These are phyloP conservation scores for Ophiosphaerella korrae DNA, from an alignment of 2,329 filamentous ascomycete species.

Conservation along the genomic window DNA sequence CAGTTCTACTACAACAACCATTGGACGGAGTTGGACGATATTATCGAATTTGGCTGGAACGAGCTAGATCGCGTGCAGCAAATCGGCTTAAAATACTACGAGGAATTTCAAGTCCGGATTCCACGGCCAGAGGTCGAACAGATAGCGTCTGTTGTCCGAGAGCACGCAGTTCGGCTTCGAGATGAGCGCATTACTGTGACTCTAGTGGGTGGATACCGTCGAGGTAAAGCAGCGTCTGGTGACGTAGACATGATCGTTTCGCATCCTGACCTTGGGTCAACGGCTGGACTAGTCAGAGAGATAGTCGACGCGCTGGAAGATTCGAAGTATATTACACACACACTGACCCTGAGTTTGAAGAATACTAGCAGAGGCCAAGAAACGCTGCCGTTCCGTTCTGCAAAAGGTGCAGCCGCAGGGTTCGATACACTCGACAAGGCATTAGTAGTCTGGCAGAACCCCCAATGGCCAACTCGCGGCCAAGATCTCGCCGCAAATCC, in stretches of 20 bases:
- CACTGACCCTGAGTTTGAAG: slow-evolving; percentile 70
- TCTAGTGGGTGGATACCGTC: slow-evolving; percentile 80
- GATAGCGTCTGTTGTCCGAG: slow-evolving; percentile 68
- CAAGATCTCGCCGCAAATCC: slow-evolving; percentile 43
- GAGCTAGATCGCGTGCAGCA: slow-evolving; percentile 80
- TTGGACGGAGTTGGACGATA: slow-evolving; percentile 84
- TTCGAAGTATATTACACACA: slow-evolving; percentile 77
- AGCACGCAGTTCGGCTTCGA: slow-evolving; percentile 69
- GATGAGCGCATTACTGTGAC: slow-evolving; percentile 60
- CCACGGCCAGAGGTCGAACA: slow-evolving; percentile 73
- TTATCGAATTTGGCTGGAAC: slow-evolving; percentile 82
- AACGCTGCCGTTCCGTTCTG: slow-evolving; percentile 59
- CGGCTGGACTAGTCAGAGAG: slow-evolving; percentile 71
- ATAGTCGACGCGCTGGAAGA: slow-evolving; percentile 73
- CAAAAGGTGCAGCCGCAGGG: slow-evolving; percentile 56
- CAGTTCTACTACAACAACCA: slow-evolving; percentile 77
- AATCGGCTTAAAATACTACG: slow-evolving; percentile 92
- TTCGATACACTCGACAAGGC: slow-evolving; percentile 94
- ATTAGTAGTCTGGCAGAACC: slow-evolving; percentile 88
- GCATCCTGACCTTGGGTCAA: slow-evolving; percentile 73
- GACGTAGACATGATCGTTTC: slow-evolving; percentile 88
- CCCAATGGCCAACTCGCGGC: slow-evolving; percentile 49
- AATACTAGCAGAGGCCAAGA: slow-evolving; percentile 76
- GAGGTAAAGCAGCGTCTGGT: slow-evolving; percentile 73
- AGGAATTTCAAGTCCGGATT: slow-evolving; percentile 77